These are phyloP conservation scores for Botrytis deweyae DNA, from an alignment of 2,329 filamentous ascomycete genomes.

Conservation along the genomic window DNA sequence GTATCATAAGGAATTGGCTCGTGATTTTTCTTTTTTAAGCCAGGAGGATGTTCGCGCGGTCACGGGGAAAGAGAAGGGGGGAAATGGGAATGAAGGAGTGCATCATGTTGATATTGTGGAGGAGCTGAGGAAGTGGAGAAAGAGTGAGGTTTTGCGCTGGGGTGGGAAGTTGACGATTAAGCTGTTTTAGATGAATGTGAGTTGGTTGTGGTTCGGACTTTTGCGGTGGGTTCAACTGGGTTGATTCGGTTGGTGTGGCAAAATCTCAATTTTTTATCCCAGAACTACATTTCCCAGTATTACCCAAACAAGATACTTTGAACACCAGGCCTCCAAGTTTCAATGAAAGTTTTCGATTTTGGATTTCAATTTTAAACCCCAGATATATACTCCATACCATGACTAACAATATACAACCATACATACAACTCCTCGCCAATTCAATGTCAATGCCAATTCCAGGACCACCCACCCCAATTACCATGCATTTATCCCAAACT, in stretches of 20 bases:
- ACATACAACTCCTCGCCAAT: not conserved
- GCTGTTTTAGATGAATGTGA: not conserved
- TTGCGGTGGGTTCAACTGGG: not conserved
- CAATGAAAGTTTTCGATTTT: not conserved
- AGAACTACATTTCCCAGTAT: not conserved
- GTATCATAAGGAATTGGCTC: conserved; percentile 25
- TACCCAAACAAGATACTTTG: not conserved
- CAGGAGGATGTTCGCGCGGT: not conserved
- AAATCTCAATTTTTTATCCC: not conserved
- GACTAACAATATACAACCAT: not conserved
- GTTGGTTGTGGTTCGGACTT: not conserved
- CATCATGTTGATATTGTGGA: conserved; percentile 26
- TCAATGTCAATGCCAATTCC: not conserved
- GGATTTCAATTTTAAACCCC: not conserved
- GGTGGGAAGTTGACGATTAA: conserved; percentile 26
- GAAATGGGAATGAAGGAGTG: not conserved
- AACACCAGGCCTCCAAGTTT: not conserved
- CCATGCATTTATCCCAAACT: not conserved
- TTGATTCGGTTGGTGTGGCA: not conserved
- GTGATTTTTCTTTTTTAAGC: conserved; percentile 37
- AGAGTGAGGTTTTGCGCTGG: conserved; percentile 24
- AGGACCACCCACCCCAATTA: not conserved
- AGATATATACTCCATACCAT: not conserved
- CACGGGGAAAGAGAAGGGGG: not conserved
- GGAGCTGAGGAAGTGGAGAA: conserved; percentile 27